These are phyloP conservation scores for Orychophragmus violaceus DNA, from an alignment of 345 rosid species.

Conservation along the genomic window DNA sequence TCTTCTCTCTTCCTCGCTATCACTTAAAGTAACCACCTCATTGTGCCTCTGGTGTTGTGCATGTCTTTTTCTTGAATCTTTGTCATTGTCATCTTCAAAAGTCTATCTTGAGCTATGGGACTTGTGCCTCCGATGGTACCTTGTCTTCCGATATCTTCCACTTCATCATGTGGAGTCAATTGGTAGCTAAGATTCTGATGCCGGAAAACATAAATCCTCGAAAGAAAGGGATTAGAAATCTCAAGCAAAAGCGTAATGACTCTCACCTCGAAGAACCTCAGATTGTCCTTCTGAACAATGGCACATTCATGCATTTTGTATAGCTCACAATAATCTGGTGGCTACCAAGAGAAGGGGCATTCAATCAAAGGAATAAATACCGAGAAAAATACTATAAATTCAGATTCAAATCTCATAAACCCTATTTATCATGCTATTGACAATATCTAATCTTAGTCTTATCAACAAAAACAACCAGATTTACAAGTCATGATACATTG, in stretches of 20 bases:
- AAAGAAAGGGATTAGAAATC: neutral
- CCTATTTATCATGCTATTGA: no score
- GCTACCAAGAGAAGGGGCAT: conserved; percentile 47
- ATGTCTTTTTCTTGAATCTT: conserved; percentile 28
- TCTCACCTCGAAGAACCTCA: conserved; percentile 81
- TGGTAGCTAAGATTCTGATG: conserved; percentile 67
- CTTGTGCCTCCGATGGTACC: conserved; percentile 39
- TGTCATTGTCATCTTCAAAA: conserved; percentile 33
- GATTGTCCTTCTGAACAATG: conserved; percentile 74
- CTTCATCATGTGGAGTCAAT: conserved; percentile 76
- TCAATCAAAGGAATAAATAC: neutral
- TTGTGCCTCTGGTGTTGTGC: conserved; percentile 21
- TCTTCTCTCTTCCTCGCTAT: conserved; percentile 28
- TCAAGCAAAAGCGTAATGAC: conserved; percentile 5
- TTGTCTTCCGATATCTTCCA: conserved; percentile 73
- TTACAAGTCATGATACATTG: neutral
- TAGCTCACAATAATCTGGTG: conserved; percentile 85
- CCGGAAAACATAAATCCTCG: conserved; percentile 32
- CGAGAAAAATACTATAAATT: neutral
- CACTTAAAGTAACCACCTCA: conserved; percentile 32
- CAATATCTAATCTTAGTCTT: neutral
- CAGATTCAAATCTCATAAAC: neutral
- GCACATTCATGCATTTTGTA: conserved; percentile 87
- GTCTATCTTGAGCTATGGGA: conserved; percentile 34
- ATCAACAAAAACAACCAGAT: neutral